Base-by-base conservation (phyloP, 139 green algal genomes). In the Trebouxia sp. region DNA sequence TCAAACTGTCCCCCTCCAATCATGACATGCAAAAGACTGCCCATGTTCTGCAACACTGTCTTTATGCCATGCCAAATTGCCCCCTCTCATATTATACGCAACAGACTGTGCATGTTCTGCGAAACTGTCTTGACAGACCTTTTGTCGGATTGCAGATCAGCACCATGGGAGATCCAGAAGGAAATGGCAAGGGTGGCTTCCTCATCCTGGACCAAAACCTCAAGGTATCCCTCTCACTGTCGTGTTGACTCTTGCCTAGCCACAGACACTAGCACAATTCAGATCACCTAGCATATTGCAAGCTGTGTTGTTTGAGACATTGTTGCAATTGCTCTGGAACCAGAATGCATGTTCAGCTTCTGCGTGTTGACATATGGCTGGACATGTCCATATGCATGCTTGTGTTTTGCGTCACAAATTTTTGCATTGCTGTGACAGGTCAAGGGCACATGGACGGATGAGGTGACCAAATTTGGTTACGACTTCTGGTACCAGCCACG, bases 401-500 rank as follows among this genome's bases (percentile, higher is more conserved):
- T n/a, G n/a, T n/a, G n/a, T n/a, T n/a, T n/a, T n/a, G n/a, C n/a
- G n/a, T n/a, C n/a, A n/a, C n/a, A n/a, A n/a, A n/a, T n/a, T n/a
- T n/a, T n/a, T n/a, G n/a, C n/a, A n/a, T n/a, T n/a, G n/a, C n/a
- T n/a, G n/a, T n/a, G n/a, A 53, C 66, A 89, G 80, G 84, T 90
- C 0, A 95, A 94, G 86, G 88, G 88, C 47, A 84, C 58, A n/a
- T 96, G 92, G 92, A 79, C 55, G 1, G 58, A 82, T 10, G 62
- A 90, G 35, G 85, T 78, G 15, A 89, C 86, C 0, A 55, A 84
- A 17, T 96, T 84, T 66, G 93, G 92, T 26, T 96, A 96, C 72
- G 92, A 96, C 82, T 97, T 93, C 77, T 97, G 91, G 88, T 97
- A 97, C 85, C 93, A 97, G 88, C 93, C 93, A 0, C 80, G 88